Conservation (phyloP, 352 stramenopile species). For the Blastocystis sp. region DNA sequence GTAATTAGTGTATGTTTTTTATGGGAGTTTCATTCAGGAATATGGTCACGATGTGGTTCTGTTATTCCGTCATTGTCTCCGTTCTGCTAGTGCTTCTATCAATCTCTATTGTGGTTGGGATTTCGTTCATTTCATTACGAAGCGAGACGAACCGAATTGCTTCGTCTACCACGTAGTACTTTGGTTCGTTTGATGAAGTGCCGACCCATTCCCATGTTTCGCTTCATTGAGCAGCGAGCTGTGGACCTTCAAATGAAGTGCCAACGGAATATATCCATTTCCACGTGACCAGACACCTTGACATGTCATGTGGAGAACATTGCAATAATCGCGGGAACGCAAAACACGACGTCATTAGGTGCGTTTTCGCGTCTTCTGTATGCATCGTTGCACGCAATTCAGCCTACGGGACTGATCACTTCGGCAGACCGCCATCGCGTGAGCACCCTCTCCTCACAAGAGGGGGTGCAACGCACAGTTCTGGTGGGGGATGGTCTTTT, state of each 20-base stretch:
- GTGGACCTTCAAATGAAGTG: slow-evolving; percentile 29
- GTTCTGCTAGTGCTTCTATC: not conserved
- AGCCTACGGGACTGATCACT: not conserved
- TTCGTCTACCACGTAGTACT: not conserved
- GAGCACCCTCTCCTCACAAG: not conserved
- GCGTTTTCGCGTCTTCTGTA: slow-evolving; percentile 19
- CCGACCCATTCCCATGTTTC: not conserved
- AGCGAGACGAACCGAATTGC: slow-evolving; percentile 21
- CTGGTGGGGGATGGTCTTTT: not conserved
- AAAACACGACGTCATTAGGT: not conserved
- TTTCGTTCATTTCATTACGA: not conserved
- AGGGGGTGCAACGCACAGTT: not conserved
- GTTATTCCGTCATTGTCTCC: slow-evolving; percentile 20
- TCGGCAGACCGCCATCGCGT: slow-evolving; percentile 14
- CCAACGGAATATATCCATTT: slow-evolving; percentile 37
- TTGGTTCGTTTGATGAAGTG: slow-evolving; percentile 19
- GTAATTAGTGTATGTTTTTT: not conserved
- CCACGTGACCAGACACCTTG: not conserved
- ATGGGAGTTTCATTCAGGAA: not conserved
- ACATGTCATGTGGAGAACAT: slow-evolving; percentile 19
- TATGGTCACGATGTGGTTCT: not conserved
- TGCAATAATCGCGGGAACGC: not conserved
- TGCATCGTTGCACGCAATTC: slow-evolving; percentile 19
- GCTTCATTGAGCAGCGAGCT: not conserved
- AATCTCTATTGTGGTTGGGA: slow-evolving; percentile 25